A percentile compares a stretch with the other conserved stretches of the same genome.
Conservation (phyloP, 805 yeast genomes). For the Saccharomycopsis capsularis region DNA sequence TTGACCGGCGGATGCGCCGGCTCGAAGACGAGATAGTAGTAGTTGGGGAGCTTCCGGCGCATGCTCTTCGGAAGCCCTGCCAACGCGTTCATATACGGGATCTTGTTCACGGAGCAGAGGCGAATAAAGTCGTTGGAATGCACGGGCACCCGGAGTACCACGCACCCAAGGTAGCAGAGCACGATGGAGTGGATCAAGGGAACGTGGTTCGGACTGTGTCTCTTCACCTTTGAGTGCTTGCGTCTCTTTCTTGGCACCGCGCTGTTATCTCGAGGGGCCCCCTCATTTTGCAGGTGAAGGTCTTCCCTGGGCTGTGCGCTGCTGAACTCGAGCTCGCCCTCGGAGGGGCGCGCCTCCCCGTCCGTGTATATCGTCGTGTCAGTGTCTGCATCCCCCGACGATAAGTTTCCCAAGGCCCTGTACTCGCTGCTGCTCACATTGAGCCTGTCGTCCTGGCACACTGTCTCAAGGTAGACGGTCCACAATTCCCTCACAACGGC, state of each 20-base stretch:
- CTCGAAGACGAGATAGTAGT: constrained; percentile 33
- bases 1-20: constrained; percentile 35
- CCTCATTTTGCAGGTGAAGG: background rate
- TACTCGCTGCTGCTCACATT: constrained; percentile 16
- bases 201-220: constrained; percentile 19
- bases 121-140: constrained; percentile 42
- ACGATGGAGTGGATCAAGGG: constrained; percentile 27
- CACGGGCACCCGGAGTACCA: constrained; percentile 43
- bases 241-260: background rate
- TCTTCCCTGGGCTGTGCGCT: background rate
- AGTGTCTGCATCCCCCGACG: constrained; percentile 11
- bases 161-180: constrained; percentile 45
- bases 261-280: background rate
- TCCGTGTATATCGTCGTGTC: constrained; percentile 11
- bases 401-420: background rate
- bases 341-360: constrained; percentile 15
- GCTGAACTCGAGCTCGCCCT: constrained; percentile 13
- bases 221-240: background rate
- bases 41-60: constrained; percentile 34
- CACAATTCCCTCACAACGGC: constrained; percentile 34
- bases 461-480: constrained; percentile 25
- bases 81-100: constrained; percentile 43
- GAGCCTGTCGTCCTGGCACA: constrained; percentile 5
- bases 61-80: constrained; percentile 35
- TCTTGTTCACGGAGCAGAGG: constrained; percentile 35